Evolutionary conservation across 176 grass and related monocot species (phyloP).

Genomic region (Oryza glaberrima): DNA sequence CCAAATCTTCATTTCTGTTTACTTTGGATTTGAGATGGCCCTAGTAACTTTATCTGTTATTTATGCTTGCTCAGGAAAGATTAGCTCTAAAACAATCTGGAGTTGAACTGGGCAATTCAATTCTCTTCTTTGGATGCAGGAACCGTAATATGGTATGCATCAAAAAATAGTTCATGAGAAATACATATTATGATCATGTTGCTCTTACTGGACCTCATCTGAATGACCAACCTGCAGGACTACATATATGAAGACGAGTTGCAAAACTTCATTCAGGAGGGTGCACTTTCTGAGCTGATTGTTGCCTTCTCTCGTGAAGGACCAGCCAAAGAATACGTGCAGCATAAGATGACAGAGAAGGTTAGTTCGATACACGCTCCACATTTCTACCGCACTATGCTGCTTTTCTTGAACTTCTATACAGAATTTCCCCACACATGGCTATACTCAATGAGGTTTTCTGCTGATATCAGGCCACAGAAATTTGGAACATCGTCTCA

Average conservation of each 20-base stretch:
- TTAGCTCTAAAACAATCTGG: conserved; percentile 77
- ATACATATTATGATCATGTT: conserved; percentile 8
- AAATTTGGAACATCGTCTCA: conserved; percentile 77
- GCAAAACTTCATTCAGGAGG: conserved; percentile 69
- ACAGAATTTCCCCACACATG: neutral
- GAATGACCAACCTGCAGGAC: conserved; percentile 58
- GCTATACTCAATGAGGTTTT: conserved; percentile 31
- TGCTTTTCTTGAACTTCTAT: neutral
- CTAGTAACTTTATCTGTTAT: conserved; percentile 9
- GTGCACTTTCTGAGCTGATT: conserved; percentile 73
- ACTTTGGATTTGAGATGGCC: neutral
- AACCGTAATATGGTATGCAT: conserved; percentile 79
- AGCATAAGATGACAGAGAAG: conserved; percentile 97
- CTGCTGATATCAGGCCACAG: conserved; percentile 57
- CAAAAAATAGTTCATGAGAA: neutral
- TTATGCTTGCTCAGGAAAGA: conserved; percentile 69
- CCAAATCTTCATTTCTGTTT: neutral
- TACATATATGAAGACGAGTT: conserved; percentile 95
- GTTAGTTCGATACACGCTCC: conserved; percentile 21
- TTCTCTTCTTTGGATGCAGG: conserved; percentile 96
- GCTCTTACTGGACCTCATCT: conserved; percentile 19
- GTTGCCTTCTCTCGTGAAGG: conserved; percentile 91
- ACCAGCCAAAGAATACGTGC: conserved; percentile 86
- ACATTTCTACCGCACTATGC: neutral
- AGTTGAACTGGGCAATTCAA: conserved; percentile 63